Percentiles rank a stretch among this genome's conserved stretches.
phyloP scores from a whole-genome alignment of 495 filamentous ascomycete species.

The Umbilicaria muhlenbergii region DNA sequence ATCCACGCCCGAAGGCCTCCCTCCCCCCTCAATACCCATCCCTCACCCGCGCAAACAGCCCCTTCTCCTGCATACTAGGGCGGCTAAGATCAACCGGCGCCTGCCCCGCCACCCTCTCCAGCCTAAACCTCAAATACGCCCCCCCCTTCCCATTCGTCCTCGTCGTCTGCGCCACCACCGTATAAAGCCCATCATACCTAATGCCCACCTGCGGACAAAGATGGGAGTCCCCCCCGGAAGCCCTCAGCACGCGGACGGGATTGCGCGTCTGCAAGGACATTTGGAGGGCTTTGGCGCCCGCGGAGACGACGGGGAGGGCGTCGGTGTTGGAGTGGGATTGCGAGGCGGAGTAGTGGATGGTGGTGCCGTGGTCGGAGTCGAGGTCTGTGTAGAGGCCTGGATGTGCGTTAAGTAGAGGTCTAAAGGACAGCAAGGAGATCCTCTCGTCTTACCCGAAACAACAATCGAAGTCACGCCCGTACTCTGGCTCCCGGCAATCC shows the following conservation, averaged over 20 bases:
- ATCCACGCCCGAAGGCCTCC: too few species aligned
- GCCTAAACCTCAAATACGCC: constrained; percentile 27
- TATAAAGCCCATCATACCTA: constrained; percentile 38
- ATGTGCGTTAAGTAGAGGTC: constrained; percentile 17
- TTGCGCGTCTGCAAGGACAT: constrained; percentile 10
- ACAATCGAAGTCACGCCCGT: constrained; percentile 30
- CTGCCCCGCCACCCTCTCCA: constrained; percentile 21
- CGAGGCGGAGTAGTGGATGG: constrained; percentile 30
- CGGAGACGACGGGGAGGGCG: constrained; percentile 9
- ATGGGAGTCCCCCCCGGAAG: background rate
- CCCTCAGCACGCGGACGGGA: constrained; percentile 33
- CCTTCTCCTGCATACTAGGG: constrained; percentile 10
- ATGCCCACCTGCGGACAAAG: constrained; percentile 26
- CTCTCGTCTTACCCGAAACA: constrained; percentile 4
- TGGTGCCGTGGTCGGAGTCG: constrained; percentile 28
- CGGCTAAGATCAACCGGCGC: constrained; percentile 10
- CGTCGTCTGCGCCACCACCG: constrained; percentile 12
- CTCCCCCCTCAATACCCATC: too few species aligned
- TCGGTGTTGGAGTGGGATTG: constrained; percentile 17
- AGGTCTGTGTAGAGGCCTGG: constrained; percentile 24
- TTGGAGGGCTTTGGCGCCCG: constrained; percentile 22
- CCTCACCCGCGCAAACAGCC: background rate
- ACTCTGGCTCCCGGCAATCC: constrained; percentile 25
- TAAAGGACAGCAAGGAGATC: background rate
- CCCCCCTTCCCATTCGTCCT: constrained; percentile 11